Evolutionary conservation across 176 grass and related monocot genomes (phyloP), one percentile per base, ranked within the genome.

Genomic region (Raddia guianensis): DNA sequence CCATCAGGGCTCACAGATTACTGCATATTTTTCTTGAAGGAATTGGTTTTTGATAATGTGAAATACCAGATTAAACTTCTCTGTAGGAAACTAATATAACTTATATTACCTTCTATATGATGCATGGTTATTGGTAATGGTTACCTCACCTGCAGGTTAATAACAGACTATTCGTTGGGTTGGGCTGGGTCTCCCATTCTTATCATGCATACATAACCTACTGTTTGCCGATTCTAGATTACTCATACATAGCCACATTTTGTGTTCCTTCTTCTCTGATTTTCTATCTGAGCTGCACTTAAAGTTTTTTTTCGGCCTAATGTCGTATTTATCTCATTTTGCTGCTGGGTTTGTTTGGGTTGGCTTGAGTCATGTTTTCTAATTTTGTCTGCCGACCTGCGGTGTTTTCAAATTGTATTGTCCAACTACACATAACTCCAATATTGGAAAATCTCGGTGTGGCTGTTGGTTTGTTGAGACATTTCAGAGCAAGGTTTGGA

Each of bases 361-460:
- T 9, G 37, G 37, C 3, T 40, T 40, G 37, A 40, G 37, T 40
- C 4, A 40, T 5, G 37, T 40, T 40, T 40, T 40, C 37, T 40
- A 2, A 40, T 40, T 40, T 40, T 40, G 52, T 19, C 20, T 27
- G 27, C 63, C 13, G 50, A 61, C 48, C 49, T 48, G 8, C 4
- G 33, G 9, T 54, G 58, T 79, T 72, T 80, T 56, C 70, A 74
- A 57, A 66, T 27, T 74, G 37, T 37, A 40, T 11, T 66, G 40
- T 85, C 59, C 68, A 74, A 9, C 5, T 12, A 14, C 43, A 40
- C 50, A 6, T 55, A 86, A 45, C 16, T 14, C 45, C 33, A 44
- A 46, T 42, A 8, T 18, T 82, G 78, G 51, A 74, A 88, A 74
- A 15, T 84, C 34, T 54, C 43, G 9, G 47, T 68, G 47, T 68